Conservation (phyloP, 257 asterid species). For the Scutellaria minor region DNA sequence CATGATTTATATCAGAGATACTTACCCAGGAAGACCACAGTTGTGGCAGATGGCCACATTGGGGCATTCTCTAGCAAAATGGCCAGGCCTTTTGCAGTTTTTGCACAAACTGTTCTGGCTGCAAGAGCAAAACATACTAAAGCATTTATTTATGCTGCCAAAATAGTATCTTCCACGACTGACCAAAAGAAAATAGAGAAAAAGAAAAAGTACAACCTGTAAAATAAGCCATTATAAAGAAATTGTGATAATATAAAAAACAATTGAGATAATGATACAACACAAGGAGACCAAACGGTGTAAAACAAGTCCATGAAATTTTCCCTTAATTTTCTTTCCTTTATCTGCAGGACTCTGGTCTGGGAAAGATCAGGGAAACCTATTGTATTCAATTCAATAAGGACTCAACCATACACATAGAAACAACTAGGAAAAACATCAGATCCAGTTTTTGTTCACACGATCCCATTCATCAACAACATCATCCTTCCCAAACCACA, state of each 20-base stretch:
- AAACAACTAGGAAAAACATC: conserved; percentile 24
- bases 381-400: too few species aligned
- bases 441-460: conserved; percentile 34
- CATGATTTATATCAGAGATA: conserved; percentile 16
- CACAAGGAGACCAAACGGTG: too few species aligned
- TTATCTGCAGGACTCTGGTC: too few species aligned
- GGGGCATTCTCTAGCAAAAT: conserved; percentile 96
- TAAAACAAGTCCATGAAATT: too few species aligned
- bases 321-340: too few species aligned
- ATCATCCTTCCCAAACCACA: conserved; percentile 47
- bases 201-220: not conserved
- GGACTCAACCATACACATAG: not conserved
- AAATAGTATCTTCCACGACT: too few species aligned
- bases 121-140: conserved; percentile 39
- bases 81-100: conserved; percentile 97
- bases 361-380: too few species aligned
- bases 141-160: too few species aligned
- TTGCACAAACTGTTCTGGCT: conserved; percentile 84
- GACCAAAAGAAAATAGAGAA: too few species aligned
- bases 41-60: conserved; percentile 95
- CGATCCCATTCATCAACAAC: conserved; percentile 40
- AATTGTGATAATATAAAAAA: too few species aligned
- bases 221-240: conserved; percentile 8
- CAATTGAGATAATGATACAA: too few species aligned
- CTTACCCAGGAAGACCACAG: conserved; percentile 99